Percentiles rank a stretch among this genome's conserved stretches.
phyloP scores from a whole-genome alignment of 176 grass and related monocot species.

The Zea luxurians region DNA sequence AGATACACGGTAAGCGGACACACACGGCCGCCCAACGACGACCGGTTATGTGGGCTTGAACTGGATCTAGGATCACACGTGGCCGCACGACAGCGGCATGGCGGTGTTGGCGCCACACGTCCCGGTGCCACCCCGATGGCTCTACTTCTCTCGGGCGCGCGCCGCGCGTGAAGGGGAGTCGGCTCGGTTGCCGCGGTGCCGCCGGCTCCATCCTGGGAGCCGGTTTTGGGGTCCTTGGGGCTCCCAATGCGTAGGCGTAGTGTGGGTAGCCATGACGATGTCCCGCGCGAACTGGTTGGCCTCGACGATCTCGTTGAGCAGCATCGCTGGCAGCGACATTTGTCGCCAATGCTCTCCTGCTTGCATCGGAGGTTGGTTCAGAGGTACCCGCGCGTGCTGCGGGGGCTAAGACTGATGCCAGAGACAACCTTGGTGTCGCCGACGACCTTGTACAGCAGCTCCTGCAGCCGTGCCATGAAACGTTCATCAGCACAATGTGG shows the following conservation, averaged over 20 bases:
- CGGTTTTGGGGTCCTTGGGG: neutral
- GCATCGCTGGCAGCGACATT: neutral
- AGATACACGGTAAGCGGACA: conserved; percentile 55
- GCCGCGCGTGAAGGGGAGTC: conserved; percentile 50
- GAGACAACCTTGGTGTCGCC: conserved; percentile 82
- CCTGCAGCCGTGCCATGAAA: conserved; percentile 63
- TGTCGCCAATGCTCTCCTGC: conserved; percentile 60
- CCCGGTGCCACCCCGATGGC: conserved; percentile 15
- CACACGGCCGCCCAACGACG: conserved; percentile 40
- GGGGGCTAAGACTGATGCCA: conserved; percentile 83
- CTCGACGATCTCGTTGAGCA: neutral
- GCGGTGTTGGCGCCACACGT: conserved; percentile 17
- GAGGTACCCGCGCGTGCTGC: conserved; percentile 86
- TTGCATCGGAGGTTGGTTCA: conserved; percentile 89
- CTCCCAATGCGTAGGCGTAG: neutral
- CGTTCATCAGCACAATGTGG: neutral
- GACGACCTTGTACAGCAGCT: conserved; percentile 89
- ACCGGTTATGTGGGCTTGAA: conserved; percentile 75
- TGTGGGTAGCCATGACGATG: neutral
- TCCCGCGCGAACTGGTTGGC: conserved; percentile 2
- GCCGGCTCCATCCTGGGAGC: conserved; percentile 13
- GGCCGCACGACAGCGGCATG: conserved; percentile 47
- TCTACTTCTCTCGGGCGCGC: conserved; percentile 77
- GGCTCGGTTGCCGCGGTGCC: conserved; percentile 16
- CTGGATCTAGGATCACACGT: conserved; percentile 65